Conservation (phyloP, 192 early-diverging fungal genomes). For the Coemansia pectinata region DNA sequence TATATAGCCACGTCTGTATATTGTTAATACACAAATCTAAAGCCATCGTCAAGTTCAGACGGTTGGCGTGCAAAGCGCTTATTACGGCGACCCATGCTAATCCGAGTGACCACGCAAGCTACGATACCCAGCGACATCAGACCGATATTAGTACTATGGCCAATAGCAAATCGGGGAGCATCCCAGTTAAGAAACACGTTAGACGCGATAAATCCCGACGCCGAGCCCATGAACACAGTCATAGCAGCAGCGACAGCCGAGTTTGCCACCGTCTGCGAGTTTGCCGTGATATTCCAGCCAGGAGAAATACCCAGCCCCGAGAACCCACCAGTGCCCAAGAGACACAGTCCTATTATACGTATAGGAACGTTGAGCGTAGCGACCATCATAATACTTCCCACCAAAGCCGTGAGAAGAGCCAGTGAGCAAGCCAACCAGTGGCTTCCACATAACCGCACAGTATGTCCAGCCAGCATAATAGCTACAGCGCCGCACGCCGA, state of each 20-base stretch:
- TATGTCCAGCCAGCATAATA: constrained; percentile 22
- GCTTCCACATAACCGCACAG: constrained; percentile 19
- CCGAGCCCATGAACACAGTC: constrained; percentile 45
- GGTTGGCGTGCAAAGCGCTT: not conserved
- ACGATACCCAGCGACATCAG: constrained; percentile 24
- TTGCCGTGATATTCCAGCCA: constrained; percentile 42
- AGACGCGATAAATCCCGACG: constrained; percentile 27
- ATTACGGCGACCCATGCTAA: constrained; percentile 49
- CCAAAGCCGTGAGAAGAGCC: not conserved
- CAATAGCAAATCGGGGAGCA: constrained; percentile 43
- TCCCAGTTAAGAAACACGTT: constrained; percentile 52
- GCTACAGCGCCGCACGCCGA: constrained; percentile 34
- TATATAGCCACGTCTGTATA: not conserved
- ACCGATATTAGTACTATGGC: constrained; percentile 35
- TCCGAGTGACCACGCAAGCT: constrained; percentile 18
- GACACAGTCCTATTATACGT: constrained; percentile 38
- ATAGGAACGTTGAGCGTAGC: constrained; percentile 27
- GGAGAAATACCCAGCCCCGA: constrained; percentile 35
- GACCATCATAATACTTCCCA: constrained; percentile 31
- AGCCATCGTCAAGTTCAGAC: not conserved
- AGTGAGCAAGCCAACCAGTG: constrained; percentile 33
- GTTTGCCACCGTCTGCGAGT: constrained; percentile 34
- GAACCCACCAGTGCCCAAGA: constrained; percentile 36
- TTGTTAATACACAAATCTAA: constrained; percentile 6
- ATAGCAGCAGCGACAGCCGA: constrained; percentile 41